These are phyloP conservation scores for Blastobotrys muscicola DNA, from an alignment of 805 yeast genomes.

Conservation along the genomic window DNA sequence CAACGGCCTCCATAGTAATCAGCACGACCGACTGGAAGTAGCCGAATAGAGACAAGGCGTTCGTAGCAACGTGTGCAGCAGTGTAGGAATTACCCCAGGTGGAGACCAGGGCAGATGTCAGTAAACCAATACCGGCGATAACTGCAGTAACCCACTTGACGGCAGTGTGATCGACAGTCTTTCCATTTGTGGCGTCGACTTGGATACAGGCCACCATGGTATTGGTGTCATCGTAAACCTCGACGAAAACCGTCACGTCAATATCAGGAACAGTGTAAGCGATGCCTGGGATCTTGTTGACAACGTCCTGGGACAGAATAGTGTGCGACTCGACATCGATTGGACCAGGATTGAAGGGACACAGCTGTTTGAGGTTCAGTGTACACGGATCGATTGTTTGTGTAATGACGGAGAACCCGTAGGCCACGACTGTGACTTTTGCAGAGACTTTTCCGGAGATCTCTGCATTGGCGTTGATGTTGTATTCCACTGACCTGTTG, in stretches of 20 bases:
- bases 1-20: slow-evolving; percentile 76
- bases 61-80: slow-evolving; percentile 82
- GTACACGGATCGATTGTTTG: slow-evolving; percentile 53
- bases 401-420: slow-evolving; percentile 66
- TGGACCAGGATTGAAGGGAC: slow-evolving; percentile 78
- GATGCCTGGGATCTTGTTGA: slow-evolving; percentile 62
- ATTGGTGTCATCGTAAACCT: slow-evolving; percentile 30
- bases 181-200: slow-evolving; percentile 65
- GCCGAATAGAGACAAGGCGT: slow-evolving; percentile 70
- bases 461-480: slow-evolving; percentile 59
- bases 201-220: slow-evolving; percentile 59
- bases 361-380: slow-evolving; percentile 46
- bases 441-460: slow-evolving; percentile 61
- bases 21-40: slow-evolving; percentile 87
- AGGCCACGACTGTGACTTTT: slow-evolving; percentile 67
- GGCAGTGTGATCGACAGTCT: slow-evolving; percentile 68
- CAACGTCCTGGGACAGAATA: slow-evolving; percentile 38
- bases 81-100: slow-evolving; percentile 82
- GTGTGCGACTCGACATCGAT: slow-evolving; percentile 69
- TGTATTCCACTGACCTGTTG: slow-evolving; percentile 54
- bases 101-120: slow-evolving; percentile 72
- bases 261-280: slow-evolving; percentile 82
- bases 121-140: slow-evolving; percentile 77
- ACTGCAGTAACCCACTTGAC: slow-evolving; percentile 93
- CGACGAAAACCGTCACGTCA: slow-evolving; percentile 64